Conservation (phyloP, 2,329 filamentous ascomycete species). For the Aspergillus sp. region DNA sequence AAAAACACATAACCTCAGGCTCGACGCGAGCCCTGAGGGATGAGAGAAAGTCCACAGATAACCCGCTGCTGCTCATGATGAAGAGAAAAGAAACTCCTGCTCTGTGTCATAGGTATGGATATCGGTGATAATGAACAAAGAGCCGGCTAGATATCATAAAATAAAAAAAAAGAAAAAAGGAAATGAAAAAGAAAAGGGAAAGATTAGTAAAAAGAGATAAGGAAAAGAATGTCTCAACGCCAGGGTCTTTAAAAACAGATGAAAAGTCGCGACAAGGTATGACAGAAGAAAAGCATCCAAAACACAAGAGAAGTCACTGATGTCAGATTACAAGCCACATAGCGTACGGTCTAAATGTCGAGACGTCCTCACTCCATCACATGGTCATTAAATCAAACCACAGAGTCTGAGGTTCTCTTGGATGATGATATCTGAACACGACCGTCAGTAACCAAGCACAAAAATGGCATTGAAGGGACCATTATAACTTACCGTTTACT, state of each 20-base stretch:
- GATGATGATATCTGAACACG: conserved; percentile 85
- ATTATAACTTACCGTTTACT: conserved; percentile 75
- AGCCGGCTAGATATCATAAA: conserved; percentile 21
- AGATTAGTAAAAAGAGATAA: conserved; percentile 24
- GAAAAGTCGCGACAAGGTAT: conserved; percentile 21
- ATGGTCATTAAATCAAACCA: conserved; percentile 76
- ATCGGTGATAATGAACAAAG: conserved; percentile 21
- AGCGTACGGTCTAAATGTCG: conserved; percentile 28
- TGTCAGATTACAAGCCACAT: conserved; percentile 27
- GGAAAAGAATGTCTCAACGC: conserved; percentile 24
- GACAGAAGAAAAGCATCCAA: conserved; percentile 13
- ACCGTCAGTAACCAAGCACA: conserved; percentile 16
- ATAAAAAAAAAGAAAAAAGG: conserved; percentile 14
- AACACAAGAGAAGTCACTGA: conserved; percentile 12
- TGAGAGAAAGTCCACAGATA: conserved; percentile 6
- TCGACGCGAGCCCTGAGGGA: conserved; percentile 7
- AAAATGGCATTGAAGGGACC: background rate
- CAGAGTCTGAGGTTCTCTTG: conserved; percentile 97
- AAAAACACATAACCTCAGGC: conserved; percentile 9
- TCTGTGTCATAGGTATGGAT: conserved; percentile 20
- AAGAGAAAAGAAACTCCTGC: conserved; percentile 16
- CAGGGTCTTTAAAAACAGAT: conserved; percentile 26
- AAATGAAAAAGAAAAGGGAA: conserved; percentile 15
- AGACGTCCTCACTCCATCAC: conserved; percentile 22
- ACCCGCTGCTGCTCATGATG: conserved; percentile 12